phyloP scores from a whole-genome alignment of 371 early-diverging fungal species.

The Mortierella sp. region DNA sequence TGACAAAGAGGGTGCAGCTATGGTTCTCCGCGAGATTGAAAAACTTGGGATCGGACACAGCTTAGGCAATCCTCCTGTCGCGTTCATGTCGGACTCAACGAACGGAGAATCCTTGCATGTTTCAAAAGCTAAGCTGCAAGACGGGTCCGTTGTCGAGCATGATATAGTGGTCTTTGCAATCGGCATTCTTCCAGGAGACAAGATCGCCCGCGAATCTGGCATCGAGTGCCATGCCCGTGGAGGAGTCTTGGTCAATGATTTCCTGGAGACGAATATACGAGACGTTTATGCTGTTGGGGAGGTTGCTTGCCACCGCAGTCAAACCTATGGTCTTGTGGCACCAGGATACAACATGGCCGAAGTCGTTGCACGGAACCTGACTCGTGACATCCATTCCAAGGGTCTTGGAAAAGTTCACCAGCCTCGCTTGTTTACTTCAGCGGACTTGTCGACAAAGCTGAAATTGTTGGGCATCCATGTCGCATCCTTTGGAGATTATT shows the following conservation, averaged over 20 bases:
- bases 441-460: constrained; percentile 79
- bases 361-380: constrained; percentile 70
- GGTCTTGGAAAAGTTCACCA: constrained; percentile 42
- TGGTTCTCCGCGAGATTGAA: constrained; percentile 67
- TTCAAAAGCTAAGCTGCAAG: constrained; percentile 38
- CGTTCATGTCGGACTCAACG: constrained; percentile 36
- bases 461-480: constrained; percentile 80
- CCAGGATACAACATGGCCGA: constrained; percentile 84
- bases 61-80: constrained; percentile 61
- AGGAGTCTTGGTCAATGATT: constrained; percentile 70
- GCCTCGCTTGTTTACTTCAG: constrained; percentile 64
- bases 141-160: constrained; percentile 49
- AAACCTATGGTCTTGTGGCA: constrained; percentile 74
- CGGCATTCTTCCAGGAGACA: constrained; percentile 74
- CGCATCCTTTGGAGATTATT: constrained; percentile 79
- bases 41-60: constrained; percentile 64
- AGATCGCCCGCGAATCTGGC: constrained; percentile 62
- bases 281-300: constrained; percentile 78
- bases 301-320: constrained; percentile 65
- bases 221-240: constrained; percentile 62
- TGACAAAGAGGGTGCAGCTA: constrained; percentile 65
- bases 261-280: constrained; percentile 62
- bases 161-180: constrained; percentile 72
- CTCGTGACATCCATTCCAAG: constrained; percentile 43
- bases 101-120: constrained; percentile 10